A percentile compares a stretch with the other conserved stretches of the same genome.
Evolutionary conservation across 2,329 filamentous ascomycete species (phyloP).

Genomic region (Penicillium psychrosexuale): DNA sequence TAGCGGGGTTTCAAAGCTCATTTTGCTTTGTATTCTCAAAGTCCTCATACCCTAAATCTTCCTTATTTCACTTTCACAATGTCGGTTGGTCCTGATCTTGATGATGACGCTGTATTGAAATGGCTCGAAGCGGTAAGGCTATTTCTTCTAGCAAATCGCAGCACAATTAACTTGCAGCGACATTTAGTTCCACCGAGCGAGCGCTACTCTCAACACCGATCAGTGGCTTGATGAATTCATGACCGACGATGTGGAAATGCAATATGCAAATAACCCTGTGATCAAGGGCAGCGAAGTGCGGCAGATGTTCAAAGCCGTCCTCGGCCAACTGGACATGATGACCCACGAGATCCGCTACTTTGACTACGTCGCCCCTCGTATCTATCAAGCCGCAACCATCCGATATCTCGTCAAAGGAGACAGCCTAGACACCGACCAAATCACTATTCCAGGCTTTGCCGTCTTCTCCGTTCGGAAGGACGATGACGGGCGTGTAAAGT

Average conservation of each 20-base stretch:
- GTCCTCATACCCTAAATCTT: neutral
- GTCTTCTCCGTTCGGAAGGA: slow-evolving; percentile 1
- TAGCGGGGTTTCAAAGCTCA: neutral
- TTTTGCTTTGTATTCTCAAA: neutral
- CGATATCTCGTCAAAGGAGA: slow-evolving; percentile 9
- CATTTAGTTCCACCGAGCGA: slow-evolving; percentile 2
- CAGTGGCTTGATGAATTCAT: slow-evolving; percentile 7
- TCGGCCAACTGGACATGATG: slow-evolving; percentile 5
- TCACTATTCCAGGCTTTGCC: slow-evolving; percentile 8
- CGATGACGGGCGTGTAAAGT: neutral
- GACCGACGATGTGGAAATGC: slow-evolving; percentile 10
- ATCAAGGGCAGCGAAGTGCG: slow-evolving; percentile 6
- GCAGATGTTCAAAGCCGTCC: slow-evolving; percentile 8
- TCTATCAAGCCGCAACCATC: slow-evolving; percentile 8
- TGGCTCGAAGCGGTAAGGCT: slow-evolving; percentile 1
- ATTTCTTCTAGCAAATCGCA: neutral
- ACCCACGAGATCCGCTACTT: slow-evolving; percentile 7
- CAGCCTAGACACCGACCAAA: slow-evolving; percentile 1
- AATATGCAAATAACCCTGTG: slow-evolving; percentile 7
- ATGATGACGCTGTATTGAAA: neutral
- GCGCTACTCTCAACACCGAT: slow-evolving; percentile 3
- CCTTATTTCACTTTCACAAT: neutral
- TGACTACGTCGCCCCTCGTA: slow-evolving; percentile 7
- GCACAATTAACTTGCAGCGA: neutral
- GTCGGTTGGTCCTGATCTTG: neutral